Percentiles rank a stretch among this genome's conserved stretches.
Evolutionary conservation across 106 monocot species (phyloP).

Genomic region (Dioscorea alata): DNA sequence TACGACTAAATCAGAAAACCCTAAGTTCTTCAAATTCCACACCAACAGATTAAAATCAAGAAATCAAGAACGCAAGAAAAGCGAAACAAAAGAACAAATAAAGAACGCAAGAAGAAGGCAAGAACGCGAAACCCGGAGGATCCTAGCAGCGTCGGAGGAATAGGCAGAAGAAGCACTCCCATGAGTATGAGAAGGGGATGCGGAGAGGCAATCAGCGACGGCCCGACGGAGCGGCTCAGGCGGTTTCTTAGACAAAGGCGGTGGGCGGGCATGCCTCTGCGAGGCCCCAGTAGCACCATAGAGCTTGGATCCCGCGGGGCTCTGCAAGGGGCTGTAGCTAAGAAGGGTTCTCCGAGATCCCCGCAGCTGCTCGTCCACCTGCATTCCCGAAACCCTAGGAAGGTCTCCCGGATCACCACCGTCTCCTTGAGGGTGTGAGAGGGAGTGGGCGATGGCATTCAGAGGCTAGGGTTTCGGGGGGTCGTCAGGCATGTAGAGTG

Average conservation of each 20-base stretch:
- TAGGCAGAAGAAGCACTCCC: slow-evolving; percentile 7
- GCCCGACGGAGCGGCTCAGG: slow-evolving; percentile 42
- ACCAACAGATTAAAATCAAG: background rate
- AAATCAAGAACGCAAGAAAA: background rate
- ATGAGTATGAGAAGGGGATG: slow-evolving; percentile 13
- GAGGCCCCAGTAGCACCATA: slow-evolving; percentile 9
- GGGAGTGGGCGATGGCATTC: background rate
- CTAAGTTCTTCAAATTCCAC: background rate
- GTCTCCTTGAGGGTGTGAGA: background rate
- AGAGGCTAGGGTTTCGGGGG: background rate
- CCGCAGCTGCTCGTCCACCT: slow-evolving; percentile 17
- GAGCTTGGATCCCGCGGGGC: slow-evolving; percentile 15
- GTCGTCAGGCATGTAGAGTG: background rate
- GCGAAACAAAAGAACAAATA: background rate
- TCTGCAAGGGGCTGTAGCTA: slow-evolving; percentile 1
- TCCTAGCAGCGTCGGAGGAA: slow-evolving; percentile 28
- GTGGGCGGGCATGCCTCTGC: slow-evolving; percentile 19
- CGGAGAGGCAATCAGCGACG: slow-evolving; percentile 42
- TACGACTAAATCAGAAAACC: background rate
- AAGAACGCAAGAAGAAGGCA: background rate
- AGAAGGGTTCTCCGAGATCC: slow-evolving; percentile 9
- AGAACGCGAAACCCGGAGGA: slow-evolving; percentile 22
- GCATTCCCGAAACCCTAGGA: slow-evolving; percentile 6
- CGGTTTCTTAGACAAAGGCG: slow-evolving; percentile 18
- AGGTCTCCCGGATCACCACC: background rate